Conservation (phyloP, 1,284 basidiomycete species). For the Leccinum fallax region DNA sequence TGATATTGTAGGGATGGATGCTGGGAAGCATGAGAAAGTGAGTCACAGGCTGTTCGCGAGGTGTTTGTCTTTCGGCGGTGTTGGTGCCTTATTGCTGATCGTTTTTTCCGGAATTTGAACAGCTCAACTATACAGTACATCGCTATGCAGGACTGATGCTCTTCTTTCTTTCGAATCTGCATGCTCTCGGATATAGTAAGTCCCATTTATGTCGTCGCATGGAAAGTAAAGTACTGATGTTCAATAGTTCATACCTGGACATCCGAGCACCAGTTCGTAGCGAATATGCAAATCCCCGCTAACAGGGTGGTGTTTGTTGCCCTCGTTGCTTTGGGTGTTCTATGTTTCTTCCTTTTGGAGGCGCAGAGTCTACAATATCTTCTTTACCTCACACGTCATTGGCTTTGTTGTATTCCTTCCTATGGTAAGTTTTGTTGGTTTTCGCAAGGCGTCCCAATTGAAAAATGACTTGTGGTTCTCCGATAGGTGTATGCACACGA, state of each 20-base stretch:
- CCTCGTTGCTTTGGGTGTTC: slow-evolving; percentile 51
- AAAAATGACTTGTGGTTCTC: background rate
- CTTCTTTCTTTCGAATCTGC: slow-evolving; percentile 67
- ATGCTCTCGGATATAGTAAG: slow-evolving; percentile 66
- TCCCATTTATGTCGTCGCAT: slow-evolving; percentile 13
- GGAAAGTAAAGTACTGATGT: background rate
- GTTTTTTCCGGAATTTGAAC: background rate
- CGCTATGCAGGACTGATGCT: slow-evolving; percentile 68
- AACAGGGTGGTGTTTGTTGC: slow-evolving; percentile 55
- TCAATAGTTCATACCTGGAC: slow-evolving; percentile 63
- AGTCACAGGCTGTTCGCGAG: slow-evolving; percentile 13
- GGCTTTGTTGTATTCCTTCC: slow-evolving; percentile 50
- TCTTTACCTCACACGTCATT: slow-evolving; percentile 53
- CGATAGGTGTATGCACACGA: slow-evolving; percentile 51
- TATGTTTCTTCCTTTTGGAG: slow-evolving; percentile 58
- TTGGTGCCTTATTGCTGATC: slow-evolving; percentile 3
- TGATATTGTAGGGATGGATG: slow-evolving; percentile 56
- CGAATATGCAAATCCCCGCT: slow-evolving; percentile 36
- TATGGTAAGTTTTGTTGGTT: slow-evolving; percentile 41
- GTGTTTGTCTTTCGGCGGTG: background rate
- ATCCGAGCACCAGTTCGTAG: slow-evolving; percentile 44
- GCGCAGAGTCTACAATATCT: slow-evolving; percentile 57
- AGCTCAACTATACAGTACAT: slow-evolving; percentile 77
- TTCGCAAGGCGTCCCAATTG: background rate
- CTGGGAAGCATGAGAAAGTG: slow-evolving; percentile 77